These are phyloP conservation scores for Ogataea paradorogensis DNA, from an alignment of 805 yeast species.

Conservation along the genomic window DNA sequence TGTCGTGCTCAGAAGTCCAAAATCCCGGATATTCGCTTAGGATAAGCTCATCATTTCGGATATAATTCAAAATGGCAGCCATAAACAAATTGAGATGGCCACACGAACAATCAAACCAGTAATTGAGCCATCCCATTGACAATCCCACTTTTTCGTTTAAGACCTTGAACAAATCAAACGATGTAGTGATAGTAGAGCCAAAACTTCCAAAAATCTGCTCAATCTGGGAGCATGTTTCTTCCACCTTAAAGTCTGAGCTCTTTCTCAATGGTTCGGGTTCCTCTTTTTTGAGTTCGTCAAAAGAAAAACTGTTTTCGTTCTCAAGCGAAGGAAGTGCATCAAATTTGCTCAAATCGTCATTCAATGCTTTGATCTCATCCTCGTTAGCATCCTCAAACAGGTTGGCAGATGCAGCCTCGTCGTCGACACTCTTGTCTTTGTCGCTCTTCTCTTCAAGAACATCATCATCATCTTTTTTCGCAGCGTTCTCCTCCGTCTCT, in stretches of 20 bases:
- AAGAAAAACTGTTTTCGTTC: constrained; percentile 19
- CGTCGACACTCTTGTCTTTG: constrained; percentile 8
- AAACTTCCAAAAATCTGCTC: constrained; percentile 26
- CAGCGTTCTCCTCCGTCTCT: constrained; percentile 20
- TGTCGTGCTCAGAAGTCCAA: constrained; percentile 34
- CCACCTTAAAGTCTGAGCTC: constrained; percentile 23
- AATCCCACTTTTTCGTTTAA: constrained; percentile 30
- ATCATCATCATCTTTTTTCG: constrained; percentile 11
- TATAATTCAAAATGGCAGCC: constrained; percentile 30
- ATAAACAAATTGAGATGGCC: constrained; percentile 32
- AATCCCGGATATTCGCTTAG: constrained; percentile 29
- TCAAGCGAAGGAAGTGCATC: constrained; percentile 17
- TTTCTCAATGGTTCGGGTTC: constrained; percentile 32
- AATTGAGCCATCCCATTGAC: constrained; percentile 31
- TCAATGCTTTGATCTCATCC: constrained; percentile 30
- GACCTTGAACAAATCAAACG: constrained; percentile 29
- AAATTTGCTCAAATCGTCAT: constrained; percentile 22
- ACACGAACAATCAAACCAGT: constrained; percentile 36
- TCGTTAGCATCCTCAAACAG: constrained; percentile 32
- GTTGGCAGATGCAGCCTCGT: constrained; percentile 25
- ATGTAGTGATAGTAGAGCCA: constrained; percentile 26
- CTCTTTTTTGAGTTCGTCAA: constrained; percentile 23
- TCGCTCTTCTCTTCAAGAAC: constrained; percentile 6
- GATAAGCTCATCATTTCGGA: constrained; percentile 29
- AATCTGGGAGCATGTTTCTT: constrained; percentile 22